Evolutionary conservation across 768 basidiomycete genomes (phyloP).

Genomic region (Boletellus ananiceps): DNA sequence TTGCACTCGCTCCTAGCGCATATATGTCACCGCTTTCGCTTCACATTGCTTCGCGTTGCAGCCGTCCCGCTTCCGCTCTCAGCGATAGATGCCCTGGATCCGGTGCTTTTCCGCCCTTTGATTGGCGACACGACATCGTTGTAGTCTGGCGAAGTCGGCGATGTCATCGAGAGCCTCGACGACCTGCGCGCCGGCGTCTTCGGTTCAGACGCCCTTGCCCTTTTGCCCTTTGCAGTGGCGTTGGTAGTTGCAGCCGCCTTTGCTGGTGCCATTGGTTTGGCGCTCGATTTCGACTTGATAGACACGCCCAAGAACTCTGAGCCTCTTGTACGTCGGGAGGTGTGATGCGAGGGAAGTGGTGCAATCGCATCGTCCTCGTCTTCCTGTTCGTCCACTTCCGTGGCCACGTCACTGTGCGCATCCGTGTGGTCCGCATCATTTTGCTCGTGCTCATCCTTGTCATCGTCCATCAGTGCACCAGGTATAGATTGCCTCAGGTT

Average conservation of each 20-base stretch:
- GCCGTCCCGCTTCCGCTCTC: slow-evolving; percentile 11
- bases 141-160: slow-evolving; percentile 32
- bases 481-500: slow-evolving; percentile 35
- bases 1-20: not conserved
- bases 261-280: not conserved
- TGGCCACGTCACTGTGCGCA: slow-evolving; percentile 16
- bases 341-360: slow-evolving; percentile 26
- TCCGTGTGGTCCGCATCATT: slow-evolving; percentile 25
- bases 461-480: slow-evolving; percentile 41
- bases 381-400: slow-evolving; percentile 27
- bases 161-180: slow-evolving; percentile 35
- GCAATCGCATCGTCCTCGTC: slow-evolving; percentile 33
- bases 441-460: slow-evolving; percentile 21
- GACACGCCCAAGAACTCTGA: slow-evolving; percentile 9
- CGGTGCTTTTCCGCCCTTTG: slow-evolving; percentile 22
- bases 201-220: slow-evolving; percentile 15
- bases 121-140: slow-evolving; percentile 23
- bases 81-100: slow-evolving; percentile 6
- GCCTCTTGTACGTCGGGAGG: slow-evolving; percentile 20
- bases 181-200: slow-evolving; percentile 34
- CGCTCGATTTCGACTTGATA: slow-evolving; percentile 8
- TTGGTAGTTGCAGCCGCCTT: not conserved
- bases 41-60: slow-evolving; percentile 27
- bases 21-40: slow-evolving; percentile 26
- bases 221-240: slow-evolving; percentile 15